A percentile compares a stretch with the other conserved stretches of the same genome.
Conservation (phyloP, 2,329 filamentous ascomycete genomes). For the Periconia sp. region DNA sequence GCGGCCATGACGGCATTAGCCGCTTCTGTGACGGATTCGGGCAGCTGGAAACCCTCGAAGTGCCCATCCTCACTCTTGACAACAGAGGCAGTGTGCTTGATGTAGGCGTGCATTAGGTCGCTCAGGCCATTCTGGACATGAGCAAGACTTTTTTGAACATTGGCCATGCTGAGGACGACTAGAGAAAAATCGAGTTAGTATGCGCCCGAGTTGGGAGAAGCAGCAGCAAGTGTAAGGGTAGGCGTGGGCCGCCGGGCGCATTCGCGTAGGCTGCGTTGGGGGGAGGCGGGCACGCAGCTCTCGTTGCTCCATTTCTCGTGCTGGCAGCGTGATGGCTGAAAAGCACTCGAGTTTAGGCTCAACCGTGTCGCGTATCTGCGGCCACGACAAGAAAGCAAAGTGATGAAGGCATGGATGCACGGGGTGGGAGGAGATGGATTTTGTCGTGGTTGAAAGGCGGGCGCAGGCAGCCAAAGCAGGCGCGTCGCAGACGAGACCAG, state of each 20-base stretch:
- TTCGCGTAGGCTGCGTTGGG: too few species aligned
- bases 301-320: too few species aligned
- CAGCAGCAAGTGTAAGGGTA: neutral
- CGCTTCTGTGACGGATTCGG: constrained; percentile 44
- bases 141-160: constrained; percentile 63
- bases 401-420: constrained; percentile 5
- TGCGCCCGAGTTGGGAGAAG: neutral
- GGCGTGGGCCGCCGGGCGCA: neutral
- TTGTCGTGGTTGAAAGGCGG: constrained; percentile 11
- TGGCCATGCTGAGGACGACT: constrained; percentile 77
- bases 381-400: constrained; percentile 18
- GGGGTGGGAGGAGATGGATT: constrained; percentile 6
- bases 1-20: constrained; percentile 33
- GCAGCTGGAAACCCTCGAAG: constrained; percentile 45
- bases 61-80: constrained; percentile 50
- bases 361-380: constrained; percentile 24
- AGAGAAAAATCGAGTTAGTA: constrained; percentile 38
- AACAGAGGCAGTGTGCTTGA: constrained; percentile 84
- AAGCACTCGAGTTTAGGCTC: too few species aligned
- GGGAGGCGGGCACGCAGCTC: too few species aligned
- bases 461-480: neutral
- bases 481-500: neutral
- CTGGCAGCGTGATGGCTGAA: constrained; percentile 1
- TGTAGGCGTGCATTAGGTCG: constrained; percentile 78
- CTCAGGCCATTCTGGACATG: constrained; percentile 62